Conservation (phyloP, 306 rosid species). For the Fragaria ananassa region DNA sequence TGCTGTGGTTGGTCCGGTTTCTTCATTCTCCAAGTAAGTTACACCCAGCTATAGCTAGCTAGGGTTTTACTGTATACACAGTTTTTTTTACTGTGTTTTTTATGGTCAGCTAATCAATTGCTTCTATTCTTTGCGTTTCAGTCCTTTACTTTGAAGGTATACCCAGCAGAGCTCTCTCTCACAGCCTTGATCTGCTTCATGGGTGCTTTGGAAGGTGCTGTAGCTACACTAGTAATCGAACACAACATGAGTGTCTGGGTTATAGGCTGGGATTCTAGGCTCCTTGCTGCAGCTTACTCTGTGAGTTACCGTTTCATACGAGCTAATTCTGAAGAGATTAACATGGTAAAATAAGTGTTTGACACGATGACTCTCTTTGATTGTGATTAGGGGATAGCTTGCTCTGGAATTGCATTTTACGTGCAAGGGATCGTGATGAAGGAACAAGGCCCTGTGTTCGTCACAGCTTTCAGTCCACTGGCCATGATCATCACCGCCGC, state of each 20-base stretch:
- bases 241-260: conserved; percentile 62
- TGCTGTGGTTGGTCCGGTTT: conserved; percentile 87
- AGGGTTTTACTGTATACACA: neutral
- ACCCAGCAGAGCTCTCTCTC: conserved; percentile 85
- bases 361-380: conserved; percentile 25
- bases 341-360: neutral
- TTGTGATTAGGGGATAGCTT: conserved; percentile 64
- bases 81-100: conserved; percentile 23
- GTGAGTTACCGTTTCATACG: conserved; percentile 29
- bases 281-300: conserved; percentile 90
- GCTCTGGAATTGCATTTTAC: conserved; percentile 93
- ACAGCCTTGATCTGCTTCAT: conserved; percentile 73
- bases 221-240: conserved; percentile 69
- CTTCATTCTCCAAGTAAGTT: conserved; percentile 69
- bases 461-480: conserved; percentile 87
- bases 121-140: conserved; percentile 8
- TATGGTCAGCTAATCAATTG: neutral
- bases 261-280: conserved; percentile 89
- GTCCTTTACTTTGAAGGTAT: conserved; percentile 62
- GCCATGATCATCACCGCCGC: conserved; percentile 91
- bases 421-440: conserved; percentile 82
- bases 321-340: neutral
- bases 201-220: conserved; percentile 76
- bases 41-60: neutral
- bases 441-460: conserved; percentile 90